Percentiles rank a stretch among this genome's conserved stretches.
Evolutionary conservation across 2,329 filamentous ascomycete genomes (phyloP).

Genomic region (Colletotrichum musicola): DNA sequence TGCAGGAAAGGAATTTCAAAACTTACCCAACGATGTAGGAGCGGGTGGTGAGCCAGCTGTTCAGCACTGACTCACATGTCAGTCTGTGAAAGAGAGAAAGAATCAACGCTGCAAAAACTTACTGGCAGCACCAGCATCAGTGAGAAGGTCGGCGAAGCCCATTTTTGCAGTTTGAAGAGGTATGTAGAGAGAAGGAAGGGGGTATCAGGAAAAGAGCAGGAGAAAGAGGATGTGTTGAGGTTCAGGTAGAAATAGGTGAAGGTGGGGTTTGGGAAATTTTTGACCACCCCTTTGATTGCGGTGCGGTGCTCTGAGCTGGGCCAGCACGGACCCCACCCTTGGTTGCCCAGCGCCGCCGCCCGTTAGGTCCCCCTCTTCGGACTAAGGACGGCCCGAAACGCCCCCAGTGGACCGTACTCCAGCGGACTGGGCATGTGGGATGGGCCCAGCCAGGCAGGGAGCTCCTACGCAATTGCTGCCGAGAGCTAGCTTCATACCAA

Average conservation of each 20-base stretch:
- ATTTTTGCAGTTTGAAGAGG: constrained; percentile 60
- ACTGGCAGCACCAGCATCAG: constrained; percentile 71
- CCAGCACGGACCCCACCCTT: constrained; percentile 37
- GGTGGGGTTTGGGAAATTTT: constrained; percentile 59
- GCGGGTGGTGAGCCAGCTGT: constrained; percentile 79
- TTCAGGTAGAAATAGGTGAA: constrained; percentile 43
- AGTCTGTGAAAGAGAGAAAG: constrained; percentile 42
- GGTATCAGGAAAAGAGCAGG: constrained; percentile 44
- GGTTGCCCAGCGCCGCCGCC: constrained; percentile 27
- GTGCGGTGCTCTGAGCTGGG: constrained; percentile 36
- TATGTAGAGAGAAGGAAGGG: constrained; percentile 43
- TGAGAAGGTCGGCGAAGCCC: constrained; percentile 78
- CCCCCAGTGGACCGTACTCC: constrained; percentile 10
- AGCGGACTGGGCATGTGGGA: constrained; percentile 5
- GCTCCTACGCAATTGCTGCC: constrained; percentile 38
- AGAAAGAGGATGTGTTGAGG: constrained; percentile 43
- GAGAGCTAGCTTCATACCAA: constrained; percentile 35
- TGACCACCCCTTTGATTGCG: constrained; percentile 43
- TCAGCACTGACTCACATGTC: constrained; percentile 68
- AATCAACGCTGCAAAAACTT: constrained; percentile 45
- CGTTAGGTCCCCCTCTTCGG: constrained; percentile 33
- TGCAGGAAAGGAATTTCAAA: constrained; percentile 1
- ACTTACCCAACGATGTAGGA: constrained; percentile 89
- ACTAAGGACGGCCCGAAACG: constrained; percentile 40
- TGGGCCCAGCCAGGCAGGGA: constrained; percentile 34